Evolutionary conservation across 768 basidiomycete species (phyloP), one percentile per base, ranked within the genome.

Genomic region (Xerocomus potaroensis): DNA sequence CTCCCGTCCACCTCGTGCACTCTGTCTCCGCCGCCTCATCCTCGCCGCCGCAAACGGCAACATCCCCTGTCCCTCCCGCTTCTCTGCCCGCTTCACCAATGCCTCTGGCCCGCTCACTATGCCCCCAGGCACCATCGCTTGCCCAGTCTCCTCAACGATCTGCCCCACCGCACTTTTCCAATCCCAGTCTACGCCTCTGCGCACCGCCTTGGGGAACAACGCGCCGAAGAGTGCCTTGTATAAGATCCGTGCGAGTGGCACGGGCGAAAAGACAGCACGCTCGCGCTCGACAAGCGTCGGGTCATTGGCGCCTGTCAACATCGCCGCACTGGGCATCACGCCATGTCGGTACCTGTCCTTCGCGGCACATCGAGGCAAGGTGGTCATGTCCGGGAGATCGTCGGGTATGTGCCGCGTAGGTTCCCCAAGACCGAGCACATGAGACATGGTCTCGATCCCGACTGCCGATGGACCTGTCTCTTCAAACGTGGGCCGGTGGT

Each of bases 21-120:
- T 31, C 39, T 49, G 48, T 32, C 43, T 58, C 12, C 59, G 53
- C 2, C 51, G 51, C 36, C 47, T 54, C 47, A 62, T 59, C 45
- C 62, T 59, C 50, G 60, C 55, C n/a, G 60, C 60, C 9, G 54
- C 46, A 29, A 52, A 62, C 11, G 57, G 57, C 34, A 57, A 48
- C 26, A 45, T 34, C 0, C 34, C 43, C 21, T 24, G 35, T 5
- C 45, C 23, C 14, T 40, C 41, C 12, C 19, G n/a, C n/a, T n/a
- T n/a, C 34, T 44, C 36, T 1, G 16, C 12, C 5, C 42, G 19
- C 22, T 23, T 36, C 27, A 27, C 45, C 39, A 15, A 16, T 9
- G 3, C 41, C 14, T 50, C 32, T 0, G n/a, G 15, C 4, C 8
- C 37, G 34, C n/a, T 9, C 19, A 7, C 15, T 4, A 43, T 1